Conservation (phyloP, 2,329 filamentous ascomycete genomes). For the Hypoxylon sp. region DNA sequence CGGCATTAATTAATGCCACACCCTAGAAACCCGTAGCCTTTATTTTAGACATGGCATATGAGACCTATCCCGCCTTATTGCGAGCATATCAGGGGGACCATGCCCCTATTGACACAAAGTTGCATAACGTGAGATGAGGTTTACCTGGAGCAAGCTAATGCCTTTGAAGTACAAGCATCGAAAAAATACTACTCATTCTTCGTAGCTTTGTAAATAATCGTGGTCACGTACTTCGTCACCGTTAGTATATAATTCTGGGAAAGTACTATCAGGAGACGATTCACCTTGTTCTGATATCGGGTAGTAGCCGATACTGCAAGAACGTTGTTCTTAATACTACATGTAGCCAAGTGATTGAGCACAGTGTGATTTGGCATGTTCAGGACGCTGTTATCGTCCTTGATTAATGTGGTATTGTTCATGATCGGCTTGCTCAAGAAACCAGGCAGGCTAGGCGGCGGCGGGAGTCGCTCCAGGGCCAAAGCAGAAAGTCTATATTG, state of each 20-base stretch:
- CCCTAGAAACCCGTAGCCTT: constrained; percentile 9
- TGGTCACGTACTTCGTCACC: constrained; percentile 85
- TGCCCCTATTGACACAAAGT: constrained; percentile 17
- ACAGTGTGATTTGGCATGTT: constrained; percentile 98
- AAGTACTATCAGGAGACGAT: constrained; percentile 43
- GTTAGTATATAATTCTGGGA: constrained; percentile 59
- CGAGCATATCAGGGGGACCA: constrained; percentile 7
- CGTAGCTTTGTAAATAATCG: constrained; percentile 98
- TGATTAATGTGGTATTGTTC: constrained; percentile 91
- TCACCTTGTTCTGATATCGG: constrained; percentile 94
- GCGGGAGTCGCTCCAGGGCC: constrained; percentile 83
- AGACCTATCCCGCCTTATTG: constrained; percentile 4
- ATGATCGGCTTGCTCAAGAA: constrained; percentile 96
- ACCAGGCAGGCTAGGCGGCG: constrained; percentile 87
- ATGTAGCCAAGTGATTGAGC: constrained; percentile 95
- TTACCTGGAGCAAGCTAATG: constrained; percentile 7
- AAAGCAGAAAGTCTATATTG: constrained; percentile 81
- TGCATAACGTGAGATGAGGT: constrained; percentile 15
- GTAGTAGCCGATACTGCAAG: constrained; percentile 96
- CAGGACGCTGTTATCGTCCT: constrained; percentile 97
- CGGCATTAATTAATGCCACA: constrained; percentile 13
- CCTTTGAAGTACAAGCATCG: not conserved
- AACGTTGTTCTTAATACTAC: constrained; percentile 97
- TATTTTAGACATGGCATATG: constrained; percentile 4
- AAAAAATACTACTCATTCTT: constrained; percentile 60